A percentile compares a stretch with the other conserved stretches of the same genome.
Conservation (phyloP, 192 early-diverging fungal genomes). For the Backusella sp. region DNA sequence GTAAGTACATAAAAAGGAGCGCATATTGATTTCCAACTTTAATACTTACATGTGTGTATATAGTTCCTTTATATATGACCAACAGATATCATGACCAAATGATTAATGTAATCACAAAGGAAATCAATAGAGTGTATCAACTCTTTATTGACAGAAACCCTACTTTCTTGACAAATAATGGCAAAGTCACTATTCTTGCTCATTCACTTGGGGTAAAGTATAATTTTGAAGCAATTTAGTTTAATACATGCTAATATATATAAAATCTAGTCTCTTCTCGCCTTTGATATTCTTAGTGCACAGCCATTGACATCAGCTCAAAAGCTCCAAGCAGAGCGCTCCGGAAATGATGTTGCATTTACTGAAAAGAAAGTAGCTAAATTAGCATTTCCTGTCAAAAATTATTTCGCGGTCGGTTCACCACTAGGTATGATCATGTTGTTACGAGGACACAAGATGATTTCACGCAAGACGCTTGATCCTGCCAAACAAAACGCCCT, state of each 20-base stretch:
- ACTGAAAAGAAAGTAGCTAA: conserved; percentile 8
- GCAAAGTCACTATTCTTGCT: conserved; percentile 74
- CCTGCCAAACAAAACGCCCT: not conserved
- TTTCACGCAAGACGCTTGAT: conserved; percentile 39
- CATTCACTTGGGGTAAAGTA: conserved; percentile 69
- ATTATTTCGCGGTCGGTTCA: conserved; percentile 79
- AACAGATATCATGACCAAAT: conserved; percentile 79
- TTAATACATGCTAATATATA: not conserved
- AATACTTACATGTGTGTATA: conserved; percentile 2
- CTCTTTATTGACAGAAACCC: conserved; percentile 74
- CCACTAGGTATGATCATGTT: conserved; percentile 80
- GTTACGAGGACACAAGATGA: conserved; percentile 67
- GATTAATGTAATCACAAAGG: conserved; percentile 69
- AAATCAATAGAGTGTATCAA: conserved; percentile 74
- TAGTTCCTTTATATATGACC: conserved; percentile 82
- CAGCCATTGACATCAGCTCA: conserved; percentile 51
- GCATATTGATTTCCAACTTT: not conserved
- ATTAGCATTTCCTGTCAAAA: conserved; percentile 54
- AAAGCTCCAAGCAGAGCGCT: not conserved
- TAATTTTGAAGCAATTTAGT: not conserved
- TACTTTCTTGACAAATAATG: conserved; percentile 56
- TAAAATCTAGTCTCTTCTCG: conserved; percentile 52
- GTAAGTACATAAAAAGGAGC: conserved; percentile 40
- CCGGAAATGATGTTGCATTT: not conserved
- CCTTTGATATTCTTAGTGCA: conserved; percentile 74